Evolutionary conservation across 1,284 basidiomycete genomes (phyloP), one percentile per base, ranked within the genome.

Genomic region (Xerocomus cyaneibrunnescens): DNA sequence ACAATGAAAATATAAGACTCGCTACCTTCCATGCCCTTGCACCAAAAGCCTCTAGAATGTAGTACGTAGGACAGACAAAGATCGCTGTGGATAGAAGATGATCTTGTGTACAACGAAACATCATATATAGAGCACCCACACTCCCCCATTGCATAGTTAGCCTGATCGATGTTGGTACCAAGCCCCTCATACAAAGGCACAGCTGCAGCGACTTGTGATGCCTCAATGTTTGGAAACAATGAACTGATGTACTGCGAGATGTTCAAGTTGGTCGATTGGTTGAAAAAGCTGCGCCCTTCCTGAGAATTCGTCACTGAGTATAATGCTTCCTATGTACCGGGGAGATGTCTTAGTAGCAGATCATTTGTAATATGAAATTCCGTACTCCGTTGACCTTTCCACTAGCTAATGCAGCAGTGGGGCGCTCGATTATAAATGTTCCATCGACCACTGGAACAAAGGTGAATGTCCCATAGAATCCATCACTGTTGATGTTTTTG

Each of bases 371-470:
- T 5, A 23, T 39, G 7, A 39, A 23, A 17, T 19, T 5, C 3
- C 39, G 22, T 56, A 78, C 76, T n/a, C 74, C 75, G 32, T 78
- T 78, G 7, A 75, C 55, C 50, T 63, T 70, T n/a, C 66, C 59
- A 36, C 67, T 40, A 2, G 55, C 51, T 2, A 80, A 57, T 2
- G 74, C 60, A 27, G 70, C 44, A 0, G 68, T 72, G 0, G 77
- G 74, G 4, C 73, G 60, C 50, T 76, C 70, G 3, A 67, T 65
- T 32, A 78, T 77, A 47, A 79, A 73, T 0, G 55, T 57, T 0
- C 71, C 76, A 55, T 80, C 78, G 4, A 78, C 66, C 13, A 76
- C 75, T 2, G 76, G 74, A n/a, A 41, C 52, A 32, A 54, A 53
- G 22, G 34, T 9, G 9, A 8, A 50, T 41, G 53, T 50, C 10